phyloP scores from a whole-genome alignment of 2,329 filamentous ascomycete species.

The Diplodia mutila region DNA sequence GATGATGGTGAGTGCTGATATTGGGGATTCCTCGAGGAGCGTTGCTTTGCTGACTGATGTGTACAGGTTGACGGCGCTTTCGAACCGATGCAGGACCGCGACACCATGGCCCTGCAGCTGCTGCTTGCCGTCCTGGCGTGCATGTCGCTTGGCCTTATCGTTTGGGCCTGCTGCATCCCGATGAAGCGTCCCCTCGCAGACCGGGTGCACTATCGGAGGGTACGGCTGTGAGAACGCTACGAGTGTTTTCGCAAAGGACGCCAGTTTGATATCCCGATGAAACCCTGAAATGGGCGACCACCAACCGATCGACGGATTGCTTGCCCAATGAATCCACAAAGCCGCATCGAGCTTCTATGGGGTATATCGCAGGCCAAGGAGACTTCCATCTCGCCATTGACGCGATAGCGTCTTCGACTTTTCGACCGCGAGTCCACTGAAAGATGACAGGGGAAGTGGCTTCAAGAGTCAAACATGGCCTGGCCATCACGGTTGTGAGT shows the following conservation, averaged over 20 bases:
- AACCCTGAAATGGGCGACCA: background rate
- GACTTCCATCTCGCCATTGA: background rate
- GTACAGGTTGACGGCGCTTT: background rate
- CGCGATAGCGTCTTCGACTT: background rate
- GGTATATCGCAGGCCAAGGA: too few species aligned
- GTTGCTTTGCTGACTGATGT: background rate
- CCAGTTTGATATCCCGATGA: background rate
- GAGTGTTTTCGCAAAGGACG: too few species aligned
- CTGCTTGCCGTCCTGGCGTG: slow-evolving; percentile 3
- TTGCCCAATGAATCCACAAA: background rate
- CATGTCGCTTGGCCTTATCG: background rate
- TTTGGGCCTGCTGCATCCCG: background rate
- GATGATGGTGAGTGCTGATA: slow-evolving; percentile 1
- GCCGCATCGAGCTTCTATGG: too few species aligned
- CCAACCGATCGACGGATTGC: background rate
- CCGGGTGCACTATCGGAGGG: background rate
- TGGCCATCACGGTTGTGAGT: background rate
- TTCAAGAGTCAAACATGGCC: background rate
- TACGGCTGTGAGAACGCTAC: background rate
- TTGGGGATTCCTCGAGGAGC: too few species aligned
- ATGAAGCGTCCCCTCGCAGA: too few species aligned
- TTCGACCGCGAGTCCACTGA: background rate
- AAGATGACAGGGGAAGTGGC: background rate
- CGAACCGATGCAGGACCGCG: slow-evolving; percentile 4
- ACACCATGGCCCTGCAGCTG: slow-evolving; percentile 7